Conservation (phyloP, 2,329 filamentous ascomycete genomes). For the Aspergillus oerlinghausenensis region DNA sequence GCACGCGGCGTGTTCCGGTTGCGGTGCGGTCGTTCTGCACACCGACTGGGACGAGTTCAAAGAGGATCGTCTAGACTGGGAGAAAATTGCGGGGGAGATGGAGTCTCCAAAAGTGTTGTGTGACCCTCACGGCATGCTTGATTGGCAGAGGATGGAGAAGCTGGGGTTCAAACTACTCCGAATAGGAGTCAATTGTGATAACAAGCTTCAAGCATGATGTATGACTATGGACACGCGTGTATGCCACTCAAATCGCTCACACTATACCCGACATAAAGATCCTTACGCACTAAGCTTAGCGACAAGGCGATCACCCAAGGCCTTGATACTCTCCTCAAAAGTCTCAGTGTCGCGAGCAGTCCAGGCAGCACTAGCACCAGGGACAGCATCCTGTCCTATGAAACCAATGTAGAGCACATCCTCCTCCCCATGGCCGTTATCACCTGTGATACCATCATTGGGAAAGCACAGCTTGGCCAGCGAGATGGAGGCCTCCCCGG, state of each 20-base stretch:
- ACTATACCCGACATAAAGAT: background rate
- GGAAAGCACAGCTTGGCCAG: constrained; percentile 57
- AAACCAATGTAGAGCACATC: constrained; percentile 63
- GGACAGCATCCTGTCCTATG: constrained; percentile 52
- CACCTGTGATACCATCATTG: constrained; percentile 46
- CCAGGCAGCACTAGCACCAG: constrained; percentile 55
- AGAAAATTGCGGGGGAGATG: constrained; percentile 8
- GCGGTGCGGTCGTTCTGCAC: constrained; percentile 10
- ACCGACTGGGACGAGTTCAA: constrained; percentile 5
- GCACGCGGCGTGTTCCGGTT: constrained; percentile 8
- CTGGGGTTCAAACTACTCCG: constrained; percentile 12
- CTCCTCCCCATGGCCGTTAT: constrained; percentile 52
- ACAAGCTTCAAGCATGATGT: background rate
- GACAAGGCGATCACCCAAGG: constrained; percentile 52
- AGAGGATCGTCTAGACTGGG: constrained; percentile 5
- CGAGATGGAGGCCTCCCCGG: constrained; percentile 56
- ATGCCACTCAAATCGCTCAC: background rate
- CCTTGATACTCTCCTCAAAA: constrained; percentile 47
- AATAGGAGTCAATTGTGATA: background rate
- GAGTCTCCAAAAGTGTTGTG: constrained; percentile 5
- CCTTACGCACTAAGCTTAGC: constrained; percentile 8
- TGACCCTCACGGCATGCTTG: constrained; percentile 6
- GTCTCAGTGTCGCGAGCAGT: constrained; percentile 30
- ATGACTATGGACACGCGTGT: background rate
- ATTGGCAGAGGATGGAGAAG: constrained; percentile 11